Base-by-base conservation (phyloP, 2,329 filamentous ascomycete genomes). In the Beauveria rudraprayagi region DNA sequence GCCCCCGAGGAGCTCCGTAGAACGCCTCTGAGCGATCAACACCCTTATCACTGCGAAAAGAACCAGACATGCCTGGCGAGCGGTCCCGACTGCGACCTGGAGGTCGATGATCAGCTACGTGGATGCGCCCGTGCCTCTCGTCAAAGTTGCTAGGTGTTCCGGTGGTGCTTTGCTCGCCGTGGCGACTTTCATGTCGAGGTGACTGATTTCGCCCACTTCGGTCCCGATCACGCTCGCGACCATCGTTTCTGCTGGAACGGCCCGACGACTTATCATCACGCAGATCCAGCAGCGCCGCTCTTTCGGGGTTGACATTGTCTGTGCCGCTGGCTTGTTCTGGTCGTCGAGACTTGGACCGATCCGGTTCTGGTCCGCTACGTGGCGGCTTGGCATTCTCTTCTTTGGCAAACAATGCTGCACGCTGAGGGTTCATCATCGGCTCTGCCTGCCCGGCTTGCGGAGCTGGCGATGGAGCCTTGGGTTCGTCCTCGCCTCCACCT, bases 371-470 rank as follows among this genome's bases (percentile, higher is more conserved):
- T 22, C 19, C 37, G 16, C 63, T 66, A n/a, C 71, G 68, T 34
- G 63, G 10, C n/a, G 65, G 40, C 30, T 69, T 66, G 24, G 71
- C 69, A 34, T 64, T 60, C 22, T 63, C 64, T 28, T 76, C 73
- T 62, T 76, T 66, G 1, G 74, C 74, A 56, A 83, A 77, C 5
- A 82, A 71, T 9, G 80, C 77, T 34, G 81, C 80, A 61, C 83
- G 77, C 56, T 83, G 80, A 1, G 83, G 81, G 63, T 84, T 84
- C 66, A 84, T 80, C 9, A 74, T 72, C 8, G 80, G 80, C 11
- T 81, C 82, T 19, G 72, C 68, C 4, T 66, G 50, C 5, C 70
- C 68, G 4, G 64, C 34, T 16, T 62, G 62, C 40, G 72, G 65
- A 1, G 68, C 63, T 43, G 72, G 65, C 11, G 72, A 65, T 16